These are phyloP conservation scores for Trichoderma orchidacearum DNA, from an alignment of 495 filamentous ascomycete species.

Conservation along the genomic window DNA sequence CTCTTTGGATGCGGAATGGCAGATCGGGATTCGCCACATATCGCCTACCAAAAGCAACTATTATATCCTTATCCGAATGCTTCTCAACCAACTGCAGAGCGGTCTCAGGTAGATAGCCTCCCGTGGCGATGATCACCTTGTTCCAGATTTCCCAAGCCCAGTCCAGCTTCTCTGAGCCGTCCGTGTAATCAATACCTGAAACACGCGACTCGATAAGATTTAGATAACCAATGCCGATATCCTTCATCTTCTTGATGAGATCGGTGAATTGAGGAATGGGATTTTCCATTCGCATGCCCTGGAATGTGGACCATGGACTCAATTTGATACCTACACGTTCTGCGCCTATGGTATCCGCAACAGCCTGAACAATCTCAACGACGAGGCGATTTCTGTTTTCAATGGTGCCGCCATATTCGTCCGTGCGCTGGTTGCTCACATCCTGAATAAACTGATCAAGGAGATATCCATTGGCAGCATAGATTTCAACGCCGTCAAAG, in stretches of 20 bases:
- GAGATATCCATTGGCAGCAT: constrained; percentile 59
- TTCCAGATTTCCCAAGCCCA: constrained; percentile 14
- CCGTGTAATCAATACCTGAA: neutral
- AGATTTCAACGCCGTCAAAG: constrained; percentile 66
- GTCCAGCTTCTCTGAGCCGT: constrained; percentile 5
- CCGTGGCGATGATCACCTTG: constrained; percentile 12
- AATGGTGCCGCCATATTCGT: constrained; percentile 53
- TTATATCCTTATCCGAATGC: constrained; percentile 33
- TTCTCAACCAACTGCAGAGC: constrained; percentile 33
- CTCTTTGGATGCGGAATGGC: constrained; percentile 39
- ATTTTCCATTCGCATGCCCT: constrained; percentile 55
- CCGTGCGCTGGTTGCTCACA: constrained; percentile 44
- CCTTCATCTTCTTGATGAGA: constrained; percentile 36
- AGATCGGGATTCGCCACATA: constrained; percentile 61
- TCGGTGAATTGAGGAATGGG: constrained; percentile 49
- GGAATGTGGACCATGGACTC: constrained; percentile 49
- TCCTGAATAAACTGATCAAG: constrained; percentile 61
- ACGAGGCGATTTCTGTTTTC: constrained; percentile 56
- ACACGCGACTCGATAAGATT: constrained; percentile 48
- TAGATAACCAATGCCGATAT: constrained; percentile 47
- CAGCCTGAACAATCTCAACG: constrained; percentile 48
- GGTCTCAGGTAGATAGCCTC: constrained; percentile 10
- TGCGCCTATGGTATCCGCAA: constrained; percentile 49
- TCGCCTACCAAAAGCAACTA: constrained; percentile 40
- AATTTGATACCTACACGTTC: constrained; percentile 49